Conservation (phyloP, 352 stramenopile genomes). For the Globisporangium apiculatum region DNA sequence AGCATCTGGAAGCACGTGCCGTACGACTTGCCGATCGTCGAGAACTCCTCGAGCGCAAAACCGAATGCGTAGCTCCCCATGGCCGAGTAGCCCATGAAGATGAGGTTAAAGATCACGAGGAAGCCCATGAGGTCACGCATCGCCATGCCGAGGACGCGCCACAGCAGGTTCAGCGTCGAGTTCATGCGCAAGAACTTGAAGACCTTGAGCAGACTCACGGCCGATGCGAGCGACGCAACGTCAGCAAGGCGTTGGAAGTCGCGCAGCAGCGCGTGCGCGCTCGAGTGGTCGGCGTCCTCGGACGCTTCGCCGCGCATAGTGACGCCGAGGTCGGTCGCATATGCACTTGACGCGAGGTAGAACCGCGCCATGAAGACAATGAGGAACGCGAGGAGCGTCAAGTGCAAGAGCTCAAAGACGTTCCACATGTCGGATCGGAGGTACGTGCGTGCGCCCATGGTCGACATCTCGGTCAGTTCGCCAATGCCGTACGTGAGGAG, state of each 20-base stretch:
- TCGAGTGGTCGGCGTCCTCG: conserved; percentile 55
- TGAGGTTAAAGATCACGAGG: conserved; percentile 85
- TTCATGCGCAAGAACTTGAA: conserved; percentile 90
- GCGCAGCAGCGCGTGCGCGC: conserved; percentile 51
- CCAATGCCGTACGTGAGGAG: conserved; percentile 78
- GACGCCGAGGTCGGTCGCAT: conserved; percentile 34
- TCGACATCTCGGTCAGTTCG: conserved; percentile 69
- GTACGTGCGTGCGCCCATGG: conserved; percentile 69
- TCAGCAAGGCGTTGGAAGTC: conserved; percentile 74
- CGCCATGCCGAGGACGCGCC: conserved; percentile 78
- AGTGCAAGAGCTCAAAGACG: conserved; percentile 77
- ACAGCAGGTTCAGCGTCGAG: conserved; percentile 81
- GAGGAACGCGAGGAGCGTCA: conserved; percentile 52
- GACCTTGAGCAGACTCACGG: conserved; percentile 80
- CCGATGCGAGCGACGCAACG: conserved; percentile 60
- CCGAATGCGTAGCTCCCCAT: conserved; percentile 85
- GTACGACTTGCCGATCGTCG: conserved; percentile 75
- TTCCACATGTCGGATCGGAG: conserved; percentile 85
- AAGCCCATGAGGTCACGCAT: conserved; percentile 84
- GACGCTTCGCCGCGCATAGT: conserved; percentile 25
- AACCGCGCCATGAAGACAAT: conserved; percentile 65
- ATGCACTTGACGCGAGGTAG: conserved; percentile 51
- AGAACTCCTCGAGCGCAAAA: conserved; percentile 78
- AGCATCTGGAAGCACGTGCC: conserved; percentile 87
- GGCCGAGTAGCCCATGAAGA: conserved; percentile 79